phyloP scores from a whole-genome alignment of 208 protist species.

The Acanthamoeba healyi region DNA sequence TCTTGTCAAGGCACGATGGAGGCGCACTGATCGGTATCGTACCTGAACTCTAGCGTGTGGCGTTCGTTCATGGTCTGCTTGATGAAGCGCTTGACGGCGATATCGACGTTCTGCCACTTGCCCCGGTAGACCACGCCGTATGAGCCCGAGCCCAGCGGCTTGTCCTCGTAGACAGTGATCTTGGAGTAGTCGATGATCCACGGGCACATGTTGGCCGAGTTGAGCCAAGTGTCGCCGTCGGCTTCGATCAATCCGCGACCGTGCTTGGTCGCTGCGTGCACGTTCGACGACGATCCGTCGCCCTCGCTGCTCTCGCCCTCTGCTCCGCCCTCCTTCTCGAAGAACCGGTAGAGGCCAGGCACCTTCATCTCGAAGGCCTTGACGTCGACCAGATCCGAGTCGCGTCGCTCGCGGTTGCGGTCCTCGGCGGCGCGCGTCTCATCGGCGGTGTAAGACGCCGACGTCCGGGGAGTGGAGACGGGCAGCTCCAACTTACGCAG shows the following conservation, averaged over 20 bases:
- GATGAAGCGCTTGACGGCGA: conserved; percentile 55
- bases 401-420: background rate
- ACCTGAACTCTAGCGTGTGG: background rate
- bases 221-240: conserved; percentile 12
- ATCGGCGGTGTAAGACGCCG: background rate
- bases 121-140: conserved; percentile 64
- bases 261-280: background rate
- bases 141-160: conserved; percentile 11
- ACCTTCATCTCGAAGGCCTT: conserved; percentile 19
- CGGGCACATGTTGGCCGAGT: conserved; percentile 50
- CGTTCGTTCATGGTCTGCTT: conserved; percentile 52
- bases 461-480: background rate
- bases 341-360: conserved; percentile 29
- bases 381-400: background rate
- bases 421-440: background rate
- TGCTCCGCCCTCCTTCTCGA: background rate
- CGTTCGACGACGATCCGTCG: background rate
- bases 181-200: conserved; percentile 48
- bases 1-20: too few relatives aligned
- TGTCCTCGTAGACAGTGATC: conserved; percentile 28
- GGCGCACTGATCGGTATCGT: too few relatives aligned
- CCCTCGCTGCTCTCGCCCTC: background rate
- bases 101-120: conserved; percentile 18
- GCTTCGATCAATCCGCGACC: background rate
- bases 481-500: conserved; percentile 43